A percentile compares a stretch with the other conserved stretches of the same genome.
Evolutionary conservation across 2,329 filamentous ascomycete genomes (phyloP).

Genomic region (Epichloe sp.): DNA sequence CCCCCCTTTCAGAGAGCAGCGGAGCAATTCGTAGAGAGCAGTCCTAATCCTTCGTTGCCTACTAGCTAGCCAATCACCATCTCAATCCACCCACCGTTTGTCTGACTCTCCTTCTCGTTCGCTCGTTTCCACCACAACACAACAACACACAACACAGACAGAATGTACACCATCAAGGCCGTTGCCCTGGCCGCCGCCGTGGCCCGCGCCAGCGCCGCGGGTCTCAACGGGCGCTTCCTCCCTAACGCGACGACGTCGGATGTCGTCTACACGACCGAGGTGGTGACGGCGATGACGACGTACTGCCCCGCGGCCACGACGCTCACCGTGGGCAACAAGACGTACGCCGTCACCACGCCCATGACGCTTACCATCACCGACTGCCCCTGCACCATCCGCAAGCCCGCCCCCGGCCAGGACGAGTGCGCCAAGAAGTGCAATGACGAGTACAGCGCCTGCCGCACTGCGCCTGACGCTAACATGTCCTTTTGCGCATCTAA

Average conservation of each 20-base stretch:
- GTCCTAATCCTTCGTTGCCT: too few relatives aligned
- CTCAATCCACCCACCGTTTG: too few relatives aligned
- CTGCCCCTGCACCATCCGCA: not conserved
- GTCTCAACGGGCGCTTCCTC: not conserved
- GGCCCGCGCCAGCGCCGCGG: not conserved
- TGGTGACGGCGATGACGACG: conserved; percentile 50
- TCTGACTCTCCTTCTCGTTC: too few relatives aligned
- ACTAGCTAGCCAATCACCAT: too few relatives aligned
- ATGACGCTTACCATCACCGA: not conserved
- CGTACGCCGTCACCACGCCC: not conserved
- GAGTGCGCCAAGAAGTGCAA: conserved; percentile 11
- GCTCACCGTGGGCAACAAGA: not conserved
- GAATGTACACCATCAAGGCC: conserved; percentile 1
- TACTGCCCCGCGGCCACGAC: conserved; percentile 50
- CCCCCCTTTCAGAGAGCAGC: too few relatives aligned
- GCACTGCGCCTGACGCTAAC: conserved; percentile 10
- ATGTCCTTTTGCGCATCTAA: conserved; percentile 12
- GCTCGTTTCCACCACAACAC: too few relatives aligned
- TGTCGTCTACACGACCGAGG: conserved; percentile 45
- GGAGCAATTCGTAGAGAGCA: too few relatives aligned
- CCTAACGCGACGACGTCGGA: conserved; percentile 13
- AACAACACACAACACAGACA: not conserved
- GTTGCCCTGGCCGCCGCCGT: conserved; percentile 1
- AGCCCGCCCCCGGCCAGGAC: not conserved
- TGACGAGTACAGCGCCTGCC: conserved; percentile 10